phyloP scores from a whole-genome alignment of 2,329 filamentous ascomycete genomes.

The Aspergillus caelatus region DNA sequence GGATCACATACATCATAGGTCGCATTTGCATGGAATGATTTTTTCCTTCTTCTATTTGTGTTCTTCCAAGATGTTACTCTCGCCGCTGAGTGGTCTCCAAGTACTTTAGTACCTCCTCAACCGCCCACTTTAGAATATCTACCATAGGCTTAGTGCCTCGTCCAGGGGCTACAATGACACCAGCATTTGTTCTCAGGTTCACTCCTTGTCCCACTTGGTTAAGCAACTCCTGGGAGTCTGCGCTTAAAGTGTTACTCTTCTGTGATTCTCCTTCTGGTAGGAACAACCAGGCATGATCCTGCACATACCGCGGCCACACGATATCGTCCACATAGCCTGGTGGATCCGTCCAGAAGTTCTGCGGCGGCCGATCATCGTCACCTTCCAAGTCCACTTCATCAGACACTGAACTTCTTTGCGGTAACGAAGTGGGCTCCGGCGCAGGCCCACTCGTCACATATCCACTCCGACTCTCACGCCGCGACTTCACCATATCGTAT shows the following conservation, averaged over 20 bases:
- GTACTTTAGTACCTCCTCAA: slow-evolving; percentile 59
- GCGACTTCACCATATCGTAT: slow-evolving; percentile 51
- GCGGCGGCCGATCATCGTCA: slow-evolving; percentile 41
- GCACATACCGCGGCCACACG: slow-evolving; percentile 93
- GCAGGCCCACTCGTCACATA: slow-evolving; percentile 51
- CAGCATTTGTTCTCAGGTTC: slow-evolving; percentile 49
- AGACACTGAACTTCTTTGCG: slow-evolving; percentile 1
- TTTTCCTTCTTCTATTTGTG: neutral
- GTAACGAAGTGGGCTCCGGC: slow-evolving; percentile 26
- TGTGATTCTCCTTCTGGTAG: slow-evolving; percentile 60
- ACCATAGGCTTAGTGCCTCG: slow-evolving; percentile 62
- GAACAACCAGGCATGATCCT: slow-evolving; percentile 81
- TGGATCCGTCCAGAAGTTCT: slow-evolving; percentile 95
- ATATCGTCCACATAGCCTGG: slow-evolving; percentile 91
- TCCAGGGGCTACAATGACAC: slow-evolving; percentile 50
- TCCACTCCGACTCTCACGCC: slow-evolving; percentile 46
- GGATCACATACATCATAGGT: neutral
- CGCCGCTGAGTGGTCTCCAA: slow-evolving; percentile 13
- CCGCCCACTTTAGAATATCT: slow-evolving; percentile 68
- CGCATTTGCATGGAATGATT: neutral
- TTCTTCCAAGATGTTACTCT: neutral
- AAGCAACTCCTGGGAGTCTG: slow-evolving; percentile 30
- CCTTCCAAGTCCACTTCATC: slow-evolving; percentile 30
- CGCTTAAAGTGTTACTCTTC: slow-evolving; percentile 39
- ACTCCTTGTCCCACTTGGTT: slow-evolving; percentile 36